Evolutionary conservation across 2,329 filamentous ascomycete genomes (phyloP).

Genomic region (Botrytis deweyae): DNA sequence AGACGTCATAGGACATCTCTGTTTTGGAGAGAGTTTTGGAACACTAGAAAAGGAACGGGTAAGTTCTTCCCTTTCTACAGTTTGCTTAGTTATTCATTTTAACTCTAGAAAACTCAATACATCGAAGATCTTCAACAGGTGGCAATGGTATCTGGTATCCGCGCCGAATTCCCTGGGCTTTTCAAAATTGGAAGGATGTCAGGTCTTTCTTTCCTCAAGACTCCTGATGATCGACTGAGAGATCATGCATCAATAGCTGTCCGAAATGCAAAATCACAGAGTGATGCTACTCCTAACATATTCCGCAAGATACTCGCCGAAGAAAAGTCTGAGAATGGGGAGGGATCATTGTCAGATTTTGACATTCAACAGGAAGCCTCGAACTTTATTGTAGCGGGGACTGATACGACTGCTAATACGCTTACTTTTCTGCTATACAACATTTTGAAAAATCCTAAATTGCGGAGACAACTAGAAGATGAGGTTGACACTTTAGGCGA

Average conservation of each 20-base stretch:
- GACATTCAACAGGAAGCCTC: neutral
- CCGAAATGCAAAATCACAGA: constrained; percentile 34
- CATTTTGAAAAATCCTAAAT: neutral
- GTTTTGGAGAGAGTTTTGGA: constrained; percentile 55
- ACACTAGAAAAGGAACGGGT: constrained; percentile 53
- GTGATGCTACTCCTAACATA: neutral
- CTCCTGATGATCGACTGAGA: rapidly evolving
- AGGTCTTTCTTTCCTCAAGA: neutral
- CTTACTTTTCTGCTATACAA: constrained; percentile 16
- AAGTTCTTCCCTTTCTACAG: neutral
- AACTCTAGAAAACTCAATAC: neutral
- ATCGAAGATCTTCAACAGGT: neutral
- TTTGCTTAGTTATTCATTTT: neutral
- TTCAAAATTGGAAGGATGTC: neutral
- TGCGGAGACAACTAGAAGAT: neutral
- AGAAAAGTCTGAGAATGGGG: neutral
- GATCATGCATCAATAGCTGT: neutral
- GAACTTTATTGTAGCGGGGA: constrained; percentile 11
- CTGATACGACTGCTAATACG: constrained; percentile 20
- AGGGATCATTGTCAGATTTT: neutral
- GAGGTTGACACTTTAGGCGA: neutral
- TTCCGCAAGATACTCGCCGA: constrained; percentile 12
- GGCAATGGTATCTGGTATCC: rapidly evolving
- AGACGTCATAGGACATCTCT: constrained; percentile 54
- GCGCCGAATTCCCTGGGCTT: neutral